Conservation (phyloP, 2,329 filamentous ascomycete genomes). For the Chaetomium globosum region DNA sequence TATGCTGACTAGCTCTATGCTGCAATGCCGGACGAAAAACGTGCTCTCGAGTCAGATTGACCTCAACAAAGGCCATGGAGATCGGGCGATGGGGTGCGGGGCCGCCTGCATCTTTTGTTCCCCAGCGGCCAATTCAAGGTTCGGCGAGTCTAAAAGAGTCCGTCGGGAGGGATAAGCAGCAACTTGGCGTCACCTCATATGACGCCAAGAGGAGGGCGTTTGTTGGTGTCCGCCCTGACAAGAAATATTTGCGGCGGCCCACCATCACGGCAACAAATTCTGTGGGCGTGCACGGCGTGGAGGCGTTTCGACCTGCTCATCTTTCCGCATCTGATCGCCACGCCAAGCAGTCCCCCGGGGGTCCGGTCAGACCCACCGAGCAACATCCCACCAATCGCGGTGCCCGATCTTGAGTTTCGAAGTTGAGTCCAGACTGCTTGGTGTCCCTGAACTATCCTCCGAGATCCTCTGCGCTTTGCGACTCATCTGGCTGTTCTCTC, state of each 20-base stretch:
- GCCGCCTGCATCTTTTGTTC: background rate
- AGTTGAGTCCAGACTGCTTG: constrained; percentile 24
- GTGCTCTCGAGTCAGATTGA: constrained; percentile 7
- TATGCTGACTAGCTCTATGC: constrained; percentile 16
- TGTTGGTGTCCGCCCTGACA: background rate
- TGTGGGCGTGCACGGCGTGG: background rate
- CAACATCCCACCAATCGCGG: constrained; percentile 10
- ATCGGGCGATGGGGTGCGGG: background rate
- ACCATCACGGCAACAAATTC: background rate
- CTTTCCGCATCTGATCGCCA: constrained; percentile 9
- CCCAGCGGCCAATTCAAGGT: background rate
- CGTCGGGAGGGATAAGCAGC: background rate
- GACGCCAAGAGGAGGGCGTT: background rate
- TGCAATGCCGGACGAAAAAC: constrained; percentile 14
- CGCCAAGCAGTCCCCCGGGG: constrained; percentile 4
- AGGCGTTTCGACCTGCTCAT: constrained; percentile 1
- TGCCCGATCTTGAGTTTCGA: constrained; percentile 9
- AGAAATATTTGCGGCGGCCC: background rate
- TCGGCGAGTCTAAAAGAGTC: background rate
- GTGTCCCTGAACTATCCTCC: constrained; percentile 24
- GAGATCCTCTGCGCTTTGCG: constrained; percentile 15
- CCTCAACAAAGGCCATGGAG: background rate
- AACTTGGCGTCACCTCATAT: background rate
- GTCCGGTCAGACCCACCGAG: background rate
- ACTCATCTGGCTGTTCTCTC: constrained; percentile 30